Conservation (phyloP, 2,329 filamentous ascomycete species). For the Cytospora piceicola region DNA sequence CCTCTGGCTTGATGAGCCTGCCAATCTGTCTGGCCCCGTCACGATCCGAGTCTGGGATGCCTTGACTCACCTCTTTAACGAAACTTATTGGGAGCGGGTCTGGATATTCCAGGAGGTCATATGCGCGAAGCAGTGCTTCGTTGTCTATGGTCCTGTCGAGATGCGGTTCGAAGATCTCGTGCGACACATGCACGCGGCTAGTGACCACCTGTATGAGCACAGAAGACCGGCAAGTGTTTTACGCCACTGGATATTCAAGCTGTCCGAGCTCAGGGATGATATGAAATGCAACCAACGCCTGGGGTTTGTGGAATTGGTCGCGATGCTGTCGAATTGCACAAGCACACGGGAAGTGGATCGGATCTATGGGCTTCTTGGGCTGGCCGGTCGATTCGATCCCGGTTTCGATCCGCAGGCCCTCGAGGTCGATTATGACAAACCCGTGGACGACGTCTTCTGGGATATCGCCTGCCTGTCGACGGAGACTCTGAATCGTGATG, state of each 20-base stretch:
- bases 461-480: not conserved
- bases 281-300: not conserved
- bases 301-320: slow-evolving; percentile 1
- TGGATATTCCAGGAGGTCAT: slow-evolving; percentile 18
- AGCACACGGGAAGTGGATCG: slow-evolving; percentile 11
- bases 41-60: not conserved
- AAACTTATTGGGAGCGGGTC: slow-evolving; percentile 13
- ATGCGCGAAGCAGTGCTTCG: not conserved
- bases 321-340: not conserved
- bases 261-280: slow-evolving; percentile 4
- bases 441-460: slow-evolving; percentile 6
- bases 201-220: not conserved
- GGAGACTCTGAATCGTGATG: not conserved
- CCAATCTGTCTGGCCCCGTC: no score
- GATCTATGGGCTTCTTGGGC: slow-evolving; percentile 13
- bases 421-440: slow-evolving; percentile 17
- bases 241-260: slow-evolving; percentile 3
- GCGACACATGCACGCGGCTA: not conserved
- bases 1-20: not conserved
- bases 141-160: slow-evolving; percentile 11
- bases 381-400: slow-evolving; percentile 12
- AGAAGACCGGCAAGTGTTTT: not conserved
- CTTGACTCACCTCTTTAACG: not conserved
- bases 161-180: slow-evolving; percentile 13
- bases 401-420: slow-evolving; percentile 7